Evolutionary conservation across 177 flowering plant genomes (phyloP).

Genomic region (Tripterygium wilfordii): DNA sequence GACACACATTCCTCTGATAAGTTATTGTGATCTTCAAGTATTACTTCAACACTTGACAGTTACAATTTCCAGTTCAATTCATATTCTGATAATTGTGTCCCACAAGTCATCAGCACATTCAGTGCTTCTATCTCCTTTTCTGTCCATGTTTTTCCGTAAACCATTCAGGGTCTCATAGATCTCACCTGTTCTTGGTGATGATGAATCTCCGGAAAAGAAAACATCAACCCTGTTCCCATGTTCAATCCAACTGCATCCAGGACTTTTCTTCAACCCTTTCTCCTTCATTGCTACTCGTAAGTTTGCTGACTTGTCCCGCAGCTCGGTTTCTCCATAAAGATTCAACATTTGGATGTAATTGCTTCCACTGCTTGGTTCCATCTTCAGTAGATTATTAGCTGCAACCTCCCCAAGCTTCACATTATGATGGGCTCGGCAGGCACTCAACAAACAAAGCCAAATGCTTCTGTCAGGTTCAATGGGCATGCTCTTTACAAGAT

Average conservation of each 20-base stretch:
- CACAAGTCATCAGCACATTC: background rate
- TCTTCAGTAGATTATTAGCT: constrained; percentile 28
- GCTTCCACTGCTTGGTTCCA: constrained; percentile 47
- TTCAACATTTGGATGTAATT: constrained; percentile 42
- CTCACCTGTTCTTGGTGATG: constrained; percentile 30
- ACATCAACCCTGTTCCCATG: constrained; percentile 29
- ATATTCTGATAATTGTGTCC: background rate
- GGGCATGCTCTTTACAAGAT: constrained; percentile 47
- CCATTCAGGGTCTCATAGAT: constrained; percentile 29
- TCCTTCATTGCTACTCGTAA: constrained; percentile 43
- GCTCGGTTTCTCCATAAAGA: constrained; percentile 47
- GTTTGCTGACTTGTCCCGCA: constrained; percentile 42
- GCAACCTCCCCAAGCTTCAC: constrained; percentile 53
- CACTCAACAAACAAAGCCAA: constrained; percentile 51
- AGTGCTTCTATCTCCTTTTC: constrained; percentile 5
- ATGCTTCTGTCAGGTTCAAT: constrained; percentile 44
- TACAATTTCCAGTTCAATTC: no score
- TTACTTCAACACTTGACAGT: no score
- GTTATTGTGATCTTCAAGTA: no score
- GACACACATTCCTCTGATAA: no score
- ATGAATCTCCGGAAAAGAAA: constrained; percentile 56
- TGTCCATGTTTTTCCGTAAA: constrained; percentile 40
- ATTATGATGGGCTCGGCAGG: constrained; percentile 38
- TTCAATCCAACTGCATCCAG: constrained; percentile 84
- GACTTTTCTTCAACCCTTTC: constrained; percentile 46